Evolutionary conservation across 495 filamentous ascomycete species (phyloP).

Genomic region (Trichoderma parareesei): DNA sequence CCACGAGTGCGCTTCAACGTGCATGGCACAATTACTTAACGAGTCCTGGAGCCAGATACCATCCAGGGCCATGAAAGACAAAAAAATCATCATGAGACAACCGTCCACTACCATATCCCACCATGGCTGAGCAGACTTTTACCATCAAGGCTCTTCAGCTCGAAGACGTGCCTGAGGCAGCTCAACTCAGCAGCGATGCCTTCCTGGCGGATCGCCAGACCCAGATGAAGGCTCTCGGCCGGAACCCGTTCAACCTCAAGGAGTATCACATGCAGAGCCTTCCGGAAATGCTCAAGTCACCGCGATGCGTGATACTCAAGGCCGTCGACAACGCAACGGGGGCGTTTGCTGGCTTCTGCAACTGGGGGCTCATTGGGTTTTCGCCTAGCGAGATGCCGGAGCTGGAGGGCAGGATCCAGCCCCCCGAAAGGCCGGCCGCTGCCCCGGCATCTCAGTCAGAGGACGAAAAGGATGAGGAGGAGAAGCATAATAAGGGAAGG

Average conservation of each 20-base stretch:
- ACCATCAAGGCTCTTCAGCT: conserved; percentile 9
- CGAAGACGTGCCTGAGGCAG: conserved; percentile 14
- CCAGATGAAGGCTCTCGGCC: conserved; percentile 13
- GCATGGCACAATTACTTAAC: background rate
- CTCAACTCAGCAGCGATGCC: conserved; percentile 14
- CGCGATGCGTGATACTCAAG: conserved; percentile 1
- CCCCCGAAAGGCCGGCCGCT: background rate
- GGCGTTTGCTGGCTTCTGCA: conserved; percentile 9
- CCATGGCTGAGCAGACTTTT: conserved; percentile 1
- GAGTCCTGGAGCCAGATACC: background rate
- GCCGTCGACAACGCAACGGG: conserved; percentile 7
- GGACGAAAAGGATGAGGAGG: background rate
- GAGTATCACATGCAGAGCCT: background rate
- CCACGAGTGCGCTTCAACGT: too few relatives aligned
- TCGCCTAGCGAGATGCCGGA: background rate
- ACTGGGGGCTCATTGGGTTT: conserved; percentile 6
- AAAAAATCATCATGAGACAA: background rate
- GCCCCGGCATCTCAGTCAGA: background rate
- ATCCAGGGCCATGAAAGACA: background rate
- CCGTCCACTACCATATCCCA: background rate
- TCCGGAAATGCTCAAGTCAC: background rate
- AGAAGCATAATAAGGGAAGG: background rate
- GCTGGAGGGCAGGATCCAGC: background rate
- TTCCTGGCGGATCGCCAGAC: conserved; percentile 15
- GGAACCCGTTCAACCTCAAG: conserved; percentile 14